Evolutionary conservation across 768 basidiomycete genomes (phyloP).

Genomic region (Lyophyllum atratum): DNA sequence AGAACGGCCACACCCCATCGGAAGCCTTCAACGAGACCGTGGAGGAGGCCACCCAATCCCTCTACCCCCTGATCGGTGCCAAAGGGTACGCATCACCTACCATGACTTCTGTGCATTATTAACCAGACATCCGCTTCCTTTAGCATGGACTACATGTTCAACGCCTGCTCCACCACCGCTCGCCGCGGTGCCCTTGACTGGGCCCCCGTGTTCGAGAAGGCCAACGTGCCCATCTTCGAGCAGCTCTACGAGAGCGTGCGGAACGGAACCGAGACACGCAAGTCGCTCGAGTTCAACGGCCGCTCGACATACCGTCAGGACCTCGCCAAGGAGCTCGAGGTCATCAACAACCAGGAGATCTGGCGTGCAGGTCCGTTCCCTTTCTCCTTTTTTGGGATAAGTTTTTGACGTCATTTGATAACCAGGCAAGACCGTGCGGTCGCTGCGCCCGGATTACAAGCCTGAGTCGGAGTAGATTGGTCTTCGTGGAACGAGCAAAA

Average conservation of each 20-base stretch:
- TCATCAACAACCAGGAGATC: constrained; percentile 98
- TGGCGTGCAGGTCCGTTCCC: constrained; percentile 81
- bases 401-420: not conserved
- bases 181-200: constrained; percentile 99
- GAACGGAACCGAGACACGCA: constrained; percentile 96
- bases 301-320: constrained; percentile 91
- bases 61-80: constrained; percentile 95
- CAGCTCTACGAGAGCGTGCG: constrained; percentile 91
- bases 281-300: constrained; percentile 94
- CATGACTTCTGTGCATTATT: not conserved
- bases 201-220: constrained; percentile 95
- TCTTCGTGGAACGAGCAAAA: not conserved
- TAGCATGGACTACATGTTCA: constrained; percentile 99
- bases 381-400: not conserved
- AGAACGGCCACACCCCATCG: constrained; percentile 94
- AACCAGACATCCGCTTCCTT: not conserved
- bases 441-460: constrained; percentile 85
- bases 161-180: constrained; percentile 98
- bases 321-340: constrained; percentile 87
- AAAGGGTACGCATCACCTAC: constrained; percentile 66
- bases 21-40: constrained; percentile 99
- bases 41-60: constrained; percentile 98
- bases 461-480: constrained; percentile 42
- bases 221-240: constrained; percentile 94
- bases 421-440: constrained; percentile 88